phyloP scores from a whole-genome alignment of 805 yeast genomes.

The Metschnikowia hibisci region DNA sequence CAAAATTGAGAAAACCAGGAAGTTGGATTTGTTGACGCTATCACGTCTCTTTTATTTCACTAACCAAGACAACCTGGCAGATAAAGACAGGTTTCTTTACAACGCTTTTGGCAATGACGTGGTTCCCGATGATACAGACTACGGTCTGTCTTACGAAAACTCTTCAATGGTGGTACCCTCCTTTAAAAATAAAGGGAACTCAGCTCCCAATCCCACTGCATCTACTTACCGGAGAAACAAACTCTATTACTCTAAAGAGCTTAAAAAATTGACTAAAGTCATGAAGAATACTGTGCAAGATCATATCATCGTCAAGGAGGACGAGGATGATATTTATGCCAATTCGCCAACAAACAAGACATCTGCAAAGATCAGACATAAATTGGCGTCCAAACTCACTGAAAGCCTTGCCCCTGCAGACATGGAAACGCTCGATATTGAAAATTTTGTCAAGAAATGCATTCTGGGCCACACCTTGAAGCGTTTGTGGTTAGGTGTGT shows the following conservation, averaged over 20 bases:
- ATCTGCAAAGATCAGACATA: constrained; percentile 28
- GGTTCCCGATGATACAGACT: constrained; percentile 11
- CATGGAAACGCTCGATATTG: constrained; percentile 40
- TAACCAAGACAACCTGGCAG: constrained; percentile 28
- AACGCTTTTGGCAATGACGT: constrained; percentile 12
- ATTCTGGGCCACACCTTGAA: constrained; percentile 32
- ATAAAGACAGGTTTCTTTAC: constrained; percentile 15
- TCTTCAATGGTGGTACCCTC: background rate
- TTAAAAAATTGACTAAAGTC: constrained; percentile 54
- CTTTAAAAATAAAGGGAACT: background rate
- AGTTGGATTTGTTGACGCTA: constrained; percentile 56
- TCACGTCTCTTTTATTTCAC: constrained; percentile 33
- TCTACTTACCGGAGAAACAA: constrained; percentile 25
- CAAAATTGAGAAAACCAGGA: constrained; percentile 47
- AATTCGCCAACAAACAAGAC: constrained; percentile 14
- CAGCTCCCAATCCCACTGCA: constrained; percentile 8
- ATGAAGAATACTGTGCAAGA: constrained; percentile 75
- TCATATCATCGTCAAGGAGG: constrained; percentile 26
- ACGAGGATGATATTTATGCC: constrained; percentile 14
- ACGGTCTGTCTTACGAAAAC: background rate
- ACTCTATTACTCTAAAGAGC: constrained; percentile 37
- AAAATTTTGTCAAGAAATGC: constrained; percentile 28
- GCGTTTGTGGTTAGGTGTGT: constrained; percentile 30
- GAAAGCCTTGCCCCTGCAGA: constrained; percentile 35
- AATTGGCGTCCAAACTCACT: constrained; percentile 31